Evolutionary conservation across 306 rosid genomes (phyloP).

Genomic region (Pachyrhizus erosus): DNA sequence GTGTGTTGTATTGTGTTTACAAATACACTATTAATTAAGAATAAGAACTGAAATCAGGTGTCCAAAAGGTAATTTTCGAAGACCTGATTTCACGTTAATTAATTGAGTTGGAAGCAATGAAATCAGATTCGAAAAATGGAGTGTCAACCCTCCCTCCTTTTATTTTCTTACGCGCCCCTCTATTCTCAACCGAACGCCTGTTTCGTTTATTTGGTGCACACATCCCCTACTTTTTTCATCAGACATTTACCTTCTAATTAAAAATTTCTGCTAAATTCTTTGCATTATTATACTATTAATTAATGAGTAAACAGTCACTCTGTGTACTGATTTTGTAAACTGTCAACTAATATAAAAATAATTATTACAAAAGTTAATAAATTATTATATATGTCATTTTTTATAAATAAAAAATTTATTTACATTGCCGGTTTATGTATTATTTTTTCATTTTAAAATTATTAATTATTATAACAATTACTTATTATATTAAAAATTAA

Average conservation of each 20-base stretch:
- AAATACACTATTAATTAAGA: background rate
- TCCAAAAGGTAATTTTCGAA: slow-evolving; percentile 37
- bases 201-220: slow-evolving; percentile 34
- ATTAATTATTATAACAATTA: too few relatives aligned
- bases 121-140: slow-evolving; percentile 19
- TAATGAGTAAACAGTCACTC: background rate
- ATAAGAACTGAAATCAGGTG: slow-evolving; percentile 53
- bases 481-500: too few relatives aligned
- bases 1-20: background rate
- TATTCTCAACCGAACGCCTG: slow-evolving; percentile 51
- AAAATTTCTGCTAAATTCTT: too few relatives aligned
- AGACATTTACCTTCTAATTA: background rate
- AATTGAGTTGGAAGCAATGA: too few relatives aligned
- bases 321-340: background rate
- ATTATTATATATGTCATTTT: too few relatives aligned
- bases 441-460: too few relatives aligned
- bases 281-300: background rate
- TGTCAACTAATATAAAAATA: background rate
- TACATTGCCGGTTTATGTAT: too few relatives aligned
- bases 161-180: too few relatives aligned
- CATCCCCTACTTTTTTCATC: background rate
- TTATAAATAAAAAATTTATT: too few relatives aligned
- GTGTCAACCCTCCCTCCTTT: background rate
- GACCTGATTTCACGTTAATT: slow-evolving; percentile 65
- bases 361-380: too few relatives aligned